Evolutionary conservation across 495 filamentous ascomycete genomes (phyloP).

Genomic region (Lophiostoma macrostomum): DNA sequence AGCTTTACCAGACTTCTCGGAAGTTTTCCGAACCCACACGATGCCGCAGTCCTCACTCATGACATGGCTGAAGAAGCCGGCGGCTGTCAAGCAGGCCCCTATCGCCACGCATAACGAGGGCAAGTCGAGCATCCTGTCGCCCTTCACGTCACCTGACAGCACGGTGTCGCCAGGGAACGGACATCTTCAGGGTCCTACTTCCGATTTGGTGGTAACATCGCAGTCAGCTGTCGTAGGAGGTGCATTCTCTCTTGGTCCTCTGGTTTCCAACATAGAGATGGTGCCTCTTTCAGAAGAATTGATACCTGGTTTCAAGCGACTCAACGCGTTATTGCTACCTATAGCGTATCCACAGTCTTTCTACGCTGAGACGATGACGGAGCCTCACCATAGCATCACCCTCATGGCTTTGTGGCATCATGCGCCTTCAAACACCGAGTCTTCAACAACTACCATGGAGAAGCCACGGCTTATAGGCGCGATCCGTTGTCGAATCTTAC

Average conservation of each 20-base stretch:
- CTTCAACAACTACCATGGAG: not conserved
- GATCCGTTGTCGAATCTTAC: slow-evolving; percentile 76
- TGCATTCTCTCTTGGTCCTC: slow-evolving; percentile 21
- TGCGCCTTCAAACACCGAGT: slow-evolving; percentile 41
- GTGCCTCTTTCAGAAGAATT: slow-evolving; percentile 41
- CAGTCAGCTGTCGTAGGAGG: slow-evolving; percentile 13
- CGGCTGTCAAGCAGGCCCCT: slow-evolving; percentile 21
- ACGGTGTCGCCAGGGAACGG: not conserved
- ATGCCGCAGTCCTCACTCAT: slow-evolving; percentile 42
- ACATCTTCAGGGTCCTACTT: not conserved
- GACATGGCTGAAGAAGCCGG: slow-evolving; percentile 41
- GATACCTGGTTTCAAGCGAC: slow-evolving; percentile 71
- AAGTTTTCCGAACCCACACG: not conserved
- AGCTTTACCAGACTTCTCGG: not conserved
- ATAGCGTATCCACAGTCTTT: slow-evolving; percentile 84
- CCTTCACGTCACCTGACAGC: slow-evolving; percentile 23
- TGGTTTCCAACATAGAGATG: slow-evolving; percentile 39
- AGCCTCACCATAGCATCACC: slow-evolving; percentile 66
- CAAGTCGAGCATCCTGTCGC: not conserved
- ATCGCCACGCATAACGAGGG: not conserved
- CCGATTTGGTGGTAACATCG: slow-evolving; percentile 5
- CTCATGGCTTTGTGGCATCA: slow-evolving; percentile 69
- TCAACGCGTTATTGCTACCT: slow-evolving; percentile 80
- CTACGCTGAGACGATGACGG: slow-evolving; percentile 72
- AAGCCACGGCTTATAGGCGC: slow-evolving; percentile 48